These are phyloP conservation scores for Westerdykella sp. DNA, from an alignment of 2,329 filamentous ascomycete genomes.

Conservation along the genomic window DNA sequence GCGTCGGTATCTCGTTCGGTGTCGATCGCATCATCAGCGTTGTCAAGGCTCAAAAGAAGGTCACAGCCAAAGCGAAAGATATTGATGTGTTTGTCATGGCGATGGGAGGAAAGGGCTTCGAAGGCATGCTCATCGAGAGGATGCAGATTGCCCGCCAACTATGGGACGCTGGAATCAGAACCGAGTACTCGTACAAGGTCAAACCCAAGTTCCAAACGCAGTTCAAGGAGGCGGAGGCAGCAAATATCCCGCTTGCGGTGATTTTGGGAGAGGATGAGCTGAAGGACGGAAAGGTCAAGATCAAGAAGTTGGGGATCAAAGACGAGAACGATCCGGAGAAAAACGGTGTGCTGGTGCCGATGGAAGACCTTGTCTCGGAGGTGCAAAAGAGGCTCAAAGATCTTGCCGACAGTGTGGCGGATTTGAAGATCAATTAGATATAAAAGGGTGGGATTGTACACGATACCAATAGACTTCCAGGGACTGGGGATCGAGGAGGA, in stretches of 20 bases:
- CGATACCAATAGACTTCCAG: constrained; percentile 19
- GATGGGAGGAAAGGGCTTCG: constrained; percentile 76
- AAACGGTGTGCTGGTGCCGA: constrained; percentile 70
- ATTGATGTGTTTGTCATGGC: constrained; percentile 95
- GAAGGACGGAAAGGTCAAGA: constrained; percentile 71
- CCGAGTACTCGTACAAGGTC: constrained; percentile 82
- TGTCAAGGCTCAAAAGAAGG: constrained; percentile 68
- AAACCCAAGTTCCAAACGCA: constrained; percentile 85
- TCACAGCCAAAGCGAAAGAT: constrained; percentile 61
- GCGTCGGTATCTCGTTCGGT: constrained; percentile 86
- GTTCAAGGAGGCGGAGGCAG: constrained; percentile 82
- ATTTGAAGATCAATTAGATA: constrained; percentile 9
- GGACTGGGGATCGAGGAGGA: too few relatives aligned
- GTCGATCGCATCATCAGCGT: constrained; percentile 95
- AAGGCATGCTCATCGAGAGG: constrained; percentile 72
- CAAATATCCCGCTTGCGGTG: constrained; percentile 75
- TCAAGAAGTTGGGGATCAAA: constrained; percentile 77
- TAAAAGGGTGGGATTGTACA: constrained; percentile 10
- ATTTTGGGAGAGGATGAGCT: constrained; percentile 91
- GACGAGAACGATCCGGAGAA: constrained; percentile 78
- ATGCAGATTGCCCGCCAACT: constrained; percentile 71
- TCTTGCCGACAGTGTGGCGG: constrained; percentile 2
- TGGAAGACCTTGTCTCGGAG: constrained; percentile 57
- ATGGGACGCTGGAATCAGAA: constrained; percentile 86
- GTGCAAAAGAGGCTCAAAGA: constrained; percentile 41